These are phyloP conservation scores for Boeremia lycopersici DNA, from an alignment of 2,329 filamentous ascomycete species.

Conservation along the genomic window DNA sequence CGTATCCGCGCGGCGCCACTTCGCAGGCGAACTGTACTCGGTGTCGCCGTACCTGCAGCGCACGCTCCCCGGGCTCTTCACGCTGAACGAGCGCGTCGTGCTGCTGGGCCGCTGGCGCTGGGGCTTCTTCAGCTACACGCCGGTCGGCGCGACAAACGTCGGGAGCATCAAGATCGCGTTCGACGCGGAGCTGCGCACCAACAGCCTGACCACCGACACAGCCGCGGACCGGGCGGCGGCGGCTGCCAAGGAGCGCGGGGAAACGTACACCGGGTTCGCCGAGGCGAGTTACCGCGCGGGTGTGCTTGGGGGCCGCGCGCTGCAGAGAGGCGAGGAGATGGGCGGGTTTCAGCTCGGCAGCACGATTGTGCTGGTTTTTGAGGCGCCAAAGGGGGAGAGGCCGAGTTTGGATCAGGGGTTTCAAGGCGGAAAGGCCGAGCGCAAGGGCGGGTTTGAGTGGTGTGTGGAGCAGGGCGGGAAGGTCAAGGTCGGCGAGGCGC, in stretches of 20 bases:
- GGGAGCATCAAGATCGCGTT: conserved; percentile 98
- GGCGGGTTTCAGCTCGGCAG: conserved; percentile 96
- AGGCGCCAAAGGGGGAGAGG: conserved; percentile 74
- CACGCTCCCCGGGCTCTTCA: conserved; percentile 91
- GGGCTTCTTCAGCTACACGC: conserved; percentile 96
- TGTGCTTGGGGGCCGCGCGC: conserved; percentile 80
- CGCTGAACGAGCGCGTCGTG: conserved; percentile 93
- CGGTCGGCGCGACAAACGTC: conserved; percentile 96
- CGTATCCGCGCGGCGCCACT: conserved; percentile 91
- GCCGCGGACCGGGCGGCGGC: conserved; percentile 86
- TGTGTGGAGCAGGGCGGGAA: conserved; percentile 83
- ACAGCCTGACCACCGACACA: conserved; percentile 90
- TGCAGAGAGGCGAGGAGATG: conserved; percentile 93
- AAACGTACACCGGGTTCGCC: conserved; percentile 86
- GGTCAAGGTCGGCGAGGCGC: conserved; percentile 84
- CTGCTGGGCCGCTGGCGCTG: conserved; percentile 93
- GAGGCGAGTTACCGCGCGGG: conserved; percentile 92
- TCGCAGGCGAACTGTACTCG: conserved; percentile 92
- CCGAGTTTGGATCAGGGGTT: conserved; percentile 64
- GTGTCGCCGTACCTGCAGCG: conserved; percentile 95
- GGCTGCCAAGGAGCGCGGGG: conserved; percentile 74
- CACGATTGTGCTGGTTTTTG: conserved; percentile 94
- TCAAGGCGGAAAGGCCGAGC: conserved; percentile 54
- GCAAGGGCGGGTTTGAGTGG: conserved; percentile 81
- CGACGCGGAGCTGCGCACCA: conserved; percentile 90